Evolutionary conservation across 2,329 filamentous ascomycete genomes (phyloP), one percentile per base, ranked within the genome.

Genomic region (Nigrograna mackinnonii): DNA sequence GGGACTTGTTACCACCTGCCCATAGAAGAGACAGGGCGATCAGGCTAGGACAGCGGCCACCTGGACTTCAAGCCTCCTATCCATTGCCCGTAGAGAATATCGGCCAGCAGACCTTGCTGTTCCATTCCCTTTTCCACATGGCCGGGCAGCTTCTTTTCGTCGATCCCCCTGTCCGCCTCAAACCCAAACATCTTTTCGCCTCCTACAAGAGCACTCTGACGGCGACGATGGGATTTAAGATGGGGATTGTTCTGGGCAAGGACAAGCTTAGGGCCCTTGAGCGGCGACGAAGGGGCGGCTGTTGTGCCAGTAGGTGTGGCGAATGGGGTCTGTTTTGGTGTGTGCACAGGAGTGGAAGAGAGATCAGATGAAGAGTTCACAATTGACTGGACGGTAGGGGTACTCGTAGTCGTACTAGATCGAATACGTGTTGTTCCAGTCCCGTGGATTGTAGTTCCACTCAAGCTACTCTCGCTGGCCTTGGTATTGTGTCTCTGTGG

Each of bases 41-140:
- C 9, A 17, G 3, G 6, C 22, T 30, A 49, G 6, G 48, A 11
- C 37, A 62, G 43, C 20, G 66, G 62, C 75, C 75, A 78, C 33
- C 73, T 55, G 20, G 48, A 59, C 50, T 85, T 84, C 57, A 97
- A 73, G 2, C 90, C 91, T 44, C 95, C 89, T 3, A 86, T 84
- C 94, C 94, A 99, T 32, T 92, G 82, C 13, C 85, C 83, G 70
- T 96, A 97, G 16, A 99, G 79, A 16, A 95, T 89, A 66, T 96
- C 91, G 1, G 89, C 89, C 26, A 97, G 77, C 64, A 95, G 84
- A 62, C 90, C 89, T 52, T 87, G 88, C 69, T 96, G 92, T 68
- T 96, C 91, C 89, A 96, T 92, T 2, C 91, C 92, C 1, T 84
- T 79, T 43, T 78, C 72, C 35, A 74, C 66, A 50, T 80, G 75